phyloP scores from a whole-genome alignment of 2,329 filamentous ascomycete species.

The Hymenoscyphus albidus region DNA sequence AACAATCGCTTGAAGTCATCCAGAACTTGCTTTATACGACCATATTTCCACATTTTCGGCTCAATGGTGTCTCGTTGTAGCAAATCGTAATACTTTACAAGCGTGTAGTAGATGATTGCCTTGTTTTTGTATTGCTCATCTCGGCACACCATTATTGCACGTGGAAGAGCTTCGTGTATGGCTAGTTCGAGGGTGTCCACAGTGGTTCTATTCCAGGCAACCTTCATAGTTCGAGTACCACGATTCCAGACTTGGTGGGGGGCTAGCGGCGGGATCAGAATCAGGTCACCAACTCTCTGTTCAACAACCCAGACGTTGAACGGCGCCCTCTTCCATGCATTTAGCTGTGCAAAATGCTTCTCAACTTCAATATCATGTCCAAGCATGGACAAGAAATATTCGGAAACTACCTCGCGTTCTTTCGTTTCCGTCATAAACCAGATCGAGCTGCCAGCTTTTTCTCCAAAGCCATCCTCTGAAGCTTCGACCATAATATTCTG shows the following conservation, averaged over 20 bases:
- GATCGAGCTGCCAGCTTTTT: conserved; percentile 82
- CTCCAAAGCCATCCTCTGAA: conserved; percentile 67
- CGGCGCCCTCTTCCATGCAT: conserved; percentile 90
- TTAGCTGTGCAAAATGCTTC: conserved; percentile 92
- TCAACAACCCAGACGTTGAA: conserved; percentile 93
- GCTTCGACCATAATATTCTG: conserved; percentile 99
- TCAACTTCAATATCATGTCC: conserved; percentile 97
- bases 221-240: conserved; percentile 92
- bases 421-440: conserved; percentile 99
- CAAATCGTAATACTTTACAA: conserved; percentile 73
- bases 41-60: conserved; percentile 41
- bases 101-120: conserved; percentile 84
- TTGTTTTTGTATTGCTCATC: conserved; percentile 99
- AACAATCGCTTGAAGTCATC: conserved; percentile 82
- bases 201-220: conserved; percentile 95
- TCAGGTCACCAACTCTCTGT: conserved; percentile 85
- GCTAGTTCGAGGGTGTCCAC: conserved; percentile 87
- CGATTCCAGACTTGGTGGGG: conserved; percentile 99
- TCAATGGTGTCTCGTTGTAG: conserved; percentile 46
- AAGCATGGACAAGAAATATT: conserved; percentile 89
- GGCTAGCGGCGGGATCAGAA: conserved; percentile 86
- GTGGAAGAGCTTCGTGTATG: conserved; percentile 79
- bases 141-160: conserved; percentile 84
- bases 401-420: conserved; percentile 82
- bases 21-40: conserved; percentile 63